Evolutionary conservation across 73 alveolate genomes (phyloP).

Genomic region (Durusdinium trenchii): DNA sequence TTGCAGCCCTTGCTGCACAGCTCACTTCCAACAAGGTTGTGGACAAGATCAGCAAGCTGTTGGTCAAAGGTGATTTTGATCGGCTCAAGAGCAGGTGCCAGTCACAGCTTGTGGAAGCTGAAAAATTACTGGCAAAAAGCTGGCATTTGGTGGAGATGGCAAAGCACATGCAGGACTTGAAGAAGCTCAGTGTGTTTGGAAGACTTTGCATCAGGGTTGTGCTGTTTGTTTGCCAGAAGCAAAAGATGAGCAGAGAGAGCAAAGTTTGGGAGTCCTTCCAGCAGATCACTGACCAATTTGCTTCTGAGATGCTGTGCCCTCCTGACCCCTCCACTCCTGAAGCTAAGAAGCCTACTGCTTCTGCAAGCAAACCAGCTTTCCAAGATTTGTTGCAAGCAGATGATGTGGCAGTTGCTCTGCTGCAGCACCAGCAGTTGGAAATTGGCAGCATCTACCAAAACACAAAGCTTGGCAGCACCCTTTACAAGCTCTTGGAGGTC

Average conservation of each 20-base stretch:
- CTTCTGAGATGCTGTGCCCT: background rate
- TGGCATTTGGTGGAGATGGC: background rate
- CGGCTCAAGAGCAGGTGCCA: background rate
- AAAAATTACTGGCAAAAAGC: background rate
- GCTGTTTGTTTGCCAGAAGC: background rate
- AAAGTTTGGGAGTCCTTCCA: background rate
- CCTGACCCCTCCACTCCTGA: background rate
- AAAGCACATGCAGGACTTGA: background rate
- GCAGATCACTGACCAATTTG: background rate
- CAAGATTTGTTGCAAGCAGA: background rate
- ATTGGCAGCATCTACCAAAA: background rate
- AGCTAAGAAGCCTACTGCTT: background rate
- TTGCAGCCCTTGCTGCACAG: conserved; percentile 30
- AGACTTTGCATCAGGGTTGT: background rate
- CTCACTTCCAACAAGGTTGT: conserved; percentile 18
- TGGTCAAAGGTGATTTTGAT: background rate
- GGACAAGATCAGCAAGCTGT: background rate
- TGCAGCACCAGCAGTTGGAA: conserved; percentile 55
- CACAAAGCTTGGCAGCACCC: background rate
- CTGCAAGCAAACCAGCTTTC: background rate
- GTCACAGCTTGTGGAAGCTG: background rate
- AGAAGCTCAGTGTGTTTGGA: conserved; percentile 16
- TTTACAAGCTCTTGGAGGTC: conserved; percentile 19
- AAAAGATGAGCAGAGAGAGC: background rate
- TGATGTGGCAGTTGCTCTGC: background rate